Conservation (phyloP, 805 yeast species). For the Ogataea chonburiensis region DNA sequence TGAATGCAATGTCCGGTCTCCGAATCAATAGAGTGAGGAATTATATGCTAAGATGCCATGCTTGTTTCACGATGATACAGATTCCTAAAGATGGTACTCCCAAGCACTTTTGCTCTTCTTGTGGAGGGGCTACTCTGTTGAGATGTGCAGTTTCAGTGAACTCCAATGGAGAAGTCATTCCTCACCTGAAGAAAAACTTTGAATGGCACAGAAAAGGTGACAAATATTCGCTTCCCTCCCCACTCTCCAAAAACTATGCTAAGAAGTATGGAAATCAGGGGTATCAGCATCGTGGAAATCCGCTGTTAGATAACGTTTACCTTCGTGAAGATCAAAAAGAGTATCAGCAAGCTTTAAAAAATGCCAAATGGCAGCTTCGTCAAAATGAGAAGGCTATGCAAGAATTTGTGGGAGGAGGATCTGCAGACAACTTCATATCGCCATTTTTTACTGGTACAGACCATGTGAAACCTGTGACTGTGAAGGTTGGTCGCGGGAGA, state of each 20-base stretch:
- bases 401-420: constrained; percentile 94
- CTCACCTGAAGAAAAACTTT: constrained; percentile 86
- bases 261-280: constrained; percentile 78
- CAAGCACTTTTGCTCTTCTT: constrained; percentile 87
- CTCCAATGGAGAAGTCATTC: constrained; percentile 74
- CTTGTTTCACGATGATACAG: constrained; percentile 84
- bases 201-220: constrained; percentile 93
- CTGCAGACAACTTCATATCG: constrained; percentile 80
- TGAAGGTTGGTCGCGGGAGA: constrained; percentile 83
- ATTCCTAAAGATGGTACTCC: constrained; percentile 73
- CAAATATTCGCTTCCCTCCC: constrained; percentile 78
- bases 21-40: constrained; percentile 83
- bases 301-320: constrained; percentile 52
- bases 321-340: constrained; percentile 94
- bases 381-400: constrained; percentile 82
- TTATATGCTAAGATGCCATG: constrained; percentile 96
- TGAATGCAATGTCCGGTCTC: constrained; percentile 81
- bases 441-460: constrained; percentile 78
- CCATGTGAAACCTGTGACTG: constrained; percentile 52
- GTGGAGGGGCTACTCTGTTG: constrained; percentile 91
- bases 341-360: constrained; percentile 81
- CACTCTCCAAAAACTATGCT: constrained; percentile 72
- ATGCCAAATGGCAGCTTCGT: constrained; percentile 82
- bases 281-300: constrained; percentile 64
- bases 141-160: constrained; percentile 90